These are phyloP conservation scores for Mycena vitilis DNA, from an alignment of 768 basidiomycete species.

Conservation along the genomic window DNA sequence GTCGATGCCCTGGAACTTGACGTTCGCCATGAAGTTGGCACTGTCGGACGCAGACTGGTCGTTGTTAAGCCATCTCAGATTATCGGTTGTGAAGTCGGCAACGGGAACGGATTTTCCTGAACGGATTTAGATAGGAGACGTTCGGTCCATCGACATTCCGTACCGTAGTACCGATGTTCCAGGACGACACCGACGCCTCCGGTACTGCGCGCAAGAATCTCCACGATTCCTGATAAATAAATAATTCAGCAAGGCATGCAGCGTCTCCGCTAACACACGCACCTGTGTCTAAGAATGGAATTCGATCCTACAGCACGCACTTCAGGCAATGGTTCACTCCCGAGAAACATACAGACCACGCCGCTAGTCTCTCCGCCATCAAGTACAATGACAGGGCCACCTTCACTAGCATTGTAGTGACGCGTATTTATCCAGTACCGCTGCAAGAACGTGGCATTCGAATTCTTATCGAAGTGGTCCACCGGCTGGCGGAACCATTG, in stretches of 20 bases:
- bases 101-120: constrained; percentile 83
- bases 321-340: constrained; percentile 41
- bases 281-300: constrained; percentile 74
- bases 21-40: constrained; percentile 88
- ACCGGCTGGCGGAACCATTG: constrained; percentile 87
- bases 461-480: constrained; percentile 76
- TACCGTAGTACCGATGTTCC: constrained; percentile 93
- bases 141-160: constrained; percentile 26
- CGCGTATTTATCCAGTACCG: constrained; percentile 93
- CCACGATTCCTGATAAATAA: constrained; percentile 73
- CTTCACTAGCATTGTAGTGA: constrained; percentile 76
- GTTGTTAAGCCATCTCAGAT: constrained; percentile 90
- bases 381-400: constrained; percentile 88
- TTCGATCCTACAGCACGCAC: constrained; percentile 49
- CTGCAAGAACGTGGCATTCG: constrained; percentile 78
- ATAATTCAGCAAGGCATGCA: too few relatives aligned
- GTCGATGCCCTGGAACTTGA: constrained; percentile 77
- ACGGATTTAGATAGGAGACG: neutral
- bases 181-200: constrained; percentile 92
- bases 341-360: constrained; percentile 62
- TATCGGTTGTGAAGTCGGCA: constrained; percentile 81
- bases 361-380: constrained; percentile 96
- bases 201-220: constrained; percentile 86
- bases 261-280: too few relatives aligned
- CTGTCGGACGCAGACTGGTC: constrained; percentile 92